Base-by-base conservation (phyloP, 2,329 filamentous ascomycete species). In the Cryphonectria japonica region DNA sequence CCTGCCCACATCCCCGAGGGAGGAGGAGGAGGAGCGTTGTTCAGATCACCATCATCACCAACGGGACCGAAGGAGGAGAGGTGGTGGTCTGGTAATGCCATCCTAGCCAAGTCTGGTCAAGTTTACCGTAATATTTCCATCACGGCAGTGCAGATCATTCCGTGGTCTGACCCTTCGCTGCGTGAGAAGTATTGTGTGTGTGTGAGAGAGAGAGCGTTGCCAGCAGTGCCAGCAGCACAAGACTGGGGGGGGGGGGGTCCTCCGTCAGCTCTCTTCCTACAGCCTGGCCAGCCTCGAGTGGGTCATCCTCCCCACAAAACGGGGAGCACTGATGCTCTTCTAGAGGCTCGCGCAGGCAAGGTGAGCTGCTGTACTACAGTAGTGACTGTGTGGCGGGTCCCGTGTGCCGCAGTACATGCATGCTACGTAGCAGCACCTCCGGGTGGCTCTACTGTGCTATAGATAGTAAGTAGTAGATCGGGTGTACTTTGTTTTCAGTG, bases 31-130 rank as follows among this genome's bases (percentile, higher is more conserved):
- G 16, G 43, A 46, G 57, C n/a, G 22, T 22, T n/a, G 14, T 14
- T 57, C 26, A 57, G n/a, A 29, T 32, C 52, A 29, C 13, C 52
- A 57, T 13, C 52, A 22, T 29, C 52, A 57, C 26, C 52, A 50
- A 50, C 52, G n/a, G 9, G n/a, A 32, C 26, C 26, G 52, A n/a
- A 8, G n/a, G n/a, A 3, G n/a, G 52, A 22, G n/a, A 50, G 52
- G 57, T 60, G 57, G 57, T 60, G 29, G 46, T 60, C 32, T 26
- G 32, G 14, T 5, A 14, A 61, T 61, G 34, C 5, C 16, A 34
- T 61, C 32, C 59, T 61, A 61, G 59, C 59, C 59, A 39, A 9
- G 59, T 61, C 13, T 22, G 59, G 59, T n/a, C 32, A 26, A 34
- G 34, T n/a, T 50, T n/a, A 16, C 59, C 34, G 32, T 22, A 16